Evolutionary conservation across 768 basidiomycete genomes (phyloP).

Genomic region (Agaricus blazei): DNA sequence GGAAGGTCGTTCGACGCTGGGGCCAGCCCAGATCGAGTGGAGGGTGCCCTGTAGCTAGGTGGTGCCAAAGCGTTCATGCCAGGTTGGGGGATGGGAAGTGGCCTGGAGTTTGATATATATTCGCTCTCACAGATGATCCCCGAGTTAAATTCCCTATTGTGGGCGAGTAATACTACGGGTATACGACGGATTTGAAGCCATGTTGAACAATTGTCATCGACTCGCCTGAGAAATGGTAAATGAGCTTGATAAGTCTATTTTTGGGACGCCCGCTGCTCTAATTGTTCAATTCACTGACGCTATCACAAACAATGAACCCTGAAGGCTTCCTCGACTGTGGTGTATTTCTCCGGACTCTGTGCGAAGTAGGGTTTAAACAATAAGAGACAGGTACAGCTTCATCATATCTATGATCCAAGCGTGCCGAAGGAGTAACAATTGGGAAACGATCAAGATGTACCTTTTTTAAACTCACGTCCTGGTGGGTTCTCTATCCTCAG

Average conservation of each 20-base stretch:
- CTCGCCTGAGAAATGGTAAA: conserved; percentile 11
- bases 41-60: conserved; percentile 46
- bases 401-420: no score
- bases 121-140: background rate
- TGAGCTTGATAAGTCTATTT: conserved; percentile 2
- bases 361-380: no score
- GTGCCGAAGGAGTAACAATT: no score
- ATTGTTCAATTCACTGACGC: no score
- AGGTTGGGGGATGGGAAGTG: conserved; percentile 15
- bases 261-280: background rate
- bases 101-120: conserved; percentile 11
- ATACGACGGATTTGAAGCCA: conserved; percentile 10
- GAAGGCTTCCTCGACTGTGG: no score
- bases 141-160: no score
- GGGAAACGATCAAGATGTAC: no score
- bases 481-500: no score
- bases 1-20: conserved; percentile 44
- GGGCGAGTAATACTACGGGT: background rate
- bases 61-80: conserved; percentile 43
- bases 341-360: no score
- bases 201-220: conserved; percentile 16
- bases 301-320: no score
- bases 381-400: no score
- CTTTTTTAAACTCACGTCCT: no score
- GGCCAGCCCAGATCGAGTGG: conserved; percentile 45